Evolutionary conservation across 176 grass and related monocot species (phyloP).

Genomic region (Carex parvula): DNA sequence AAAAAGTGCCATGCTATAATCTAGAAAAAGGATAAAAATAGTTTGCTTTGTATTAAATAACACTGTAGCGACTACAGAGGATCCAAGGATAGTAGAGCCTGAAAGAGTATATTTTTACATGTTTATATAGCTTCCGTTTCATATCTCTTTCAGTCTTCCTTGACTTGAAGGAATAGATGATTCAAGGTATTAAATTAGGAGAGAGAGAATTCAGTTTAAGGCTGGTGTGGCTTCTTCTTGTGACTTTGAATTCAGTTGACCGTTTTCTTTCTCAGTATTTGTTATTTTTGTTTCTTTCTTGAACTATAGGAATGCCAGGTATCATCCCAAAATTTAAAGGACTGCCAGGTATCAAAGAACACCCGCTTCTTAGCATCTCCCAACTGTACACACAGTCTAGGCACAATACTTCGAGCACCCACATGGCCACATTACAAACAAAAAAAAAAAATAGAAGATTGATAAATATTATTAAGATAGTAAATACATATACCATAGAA

Average conservation of each 20-base stretch:
- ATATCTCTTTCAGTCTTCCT: conserved; percentile 24
- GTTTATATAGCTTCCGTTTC: conserved; percentile 6
- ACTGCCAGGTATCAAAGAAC: conserved; percentile 3
- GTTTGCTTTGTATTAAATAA: background rate
- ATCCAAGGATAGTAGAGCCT: background rate
- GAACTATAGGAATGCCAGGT: background rate
- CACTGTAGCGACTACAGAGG: background rate
- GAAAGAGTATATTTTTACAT: background rate
- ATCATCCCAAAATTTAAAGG: background rate
- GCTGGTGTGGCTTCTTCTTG: conserved; percentile 13
- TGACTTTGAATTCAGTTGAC: conserved; percentile 27
- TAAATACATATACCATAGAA: background rate
- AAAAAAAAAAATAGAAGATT: too few relatives aligned
- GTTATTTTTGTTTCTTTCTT: conserved; percentile 25
- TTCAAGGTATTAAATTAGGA: conserved; percentile 14
- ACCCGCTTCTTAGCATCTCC: background rate
- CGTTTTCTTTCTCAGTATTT: conserved; percentile 16
- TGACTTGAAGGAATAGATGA: background rate
- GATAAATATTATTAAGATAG: background rate
- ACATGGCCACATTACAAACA: too few relatives aligned
- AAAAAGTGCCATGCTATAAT: background rate
- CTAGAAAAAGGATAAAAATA: background rate
- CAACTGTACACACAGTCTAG: background rate
- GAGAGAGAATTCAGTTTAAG: conserved; percentile 5
- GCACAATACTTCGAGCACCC: too few relatives aligned